Conservation (phyloP, 169 alveolate species). For the Cryptosporidium baileyi region DNA sequence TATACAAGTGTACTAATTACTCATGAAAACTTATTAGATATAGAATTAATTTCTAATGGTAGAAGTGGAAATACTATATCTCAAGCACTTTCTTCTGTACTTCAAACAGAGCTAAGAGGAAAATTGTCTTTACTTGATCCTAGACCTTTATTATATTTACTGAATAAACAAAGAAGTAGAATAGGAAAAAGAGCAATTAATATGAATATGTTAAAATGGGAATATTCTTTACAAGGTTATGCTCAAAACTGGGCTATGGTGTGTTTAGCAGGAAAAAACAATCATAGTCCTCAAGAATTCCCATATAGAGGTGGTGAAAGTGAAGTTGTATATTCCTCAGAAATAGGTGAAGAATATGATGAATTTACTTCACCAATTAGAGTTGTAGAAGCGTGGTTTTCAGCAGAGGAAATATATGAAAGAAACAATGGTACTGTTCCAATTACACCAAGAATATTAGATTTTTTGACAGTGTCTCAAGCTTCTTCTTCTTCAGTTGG, state of each 20-base stretch:
- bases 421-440: constrained; percentile 25
- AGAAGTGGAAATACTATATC: constrained; percentile 49
- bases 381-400: constrained; percentile 54
- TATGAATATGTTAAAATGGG: constrained; percentile 68
- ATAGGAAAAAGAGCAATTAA: constrained; percentile 12
- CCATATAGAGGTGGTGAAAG: constrained; percentile 70
- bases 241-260: constrained; percentile 69
- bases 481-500: constrained; percentile 61
- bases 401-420: constrained; percentile 47
- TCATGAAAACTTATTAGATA: constrained; percentile 28
- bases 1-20: constrained; percentile 33
- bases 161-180: constrained; percentile 43
- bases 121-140: constrained; percentile 14
- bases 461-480: constrained; percentile 62
- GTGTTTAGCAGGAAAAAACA: constrained; percentile 53
- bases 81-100: constrained; percentile 38
- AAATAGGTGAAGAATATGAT: constrained; percentile 20
- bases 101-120: constrained; percentile 25
- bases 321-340: constrained; percentile 52
- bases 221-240: constrained; percentile 55
- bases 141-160: constrained; percentile 30
- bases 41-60: constrained; percentile 22
- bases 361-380: constrained; percentile 33
- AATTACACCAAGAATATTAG: constrained; percentile 45
- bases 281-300: constrained; percentile 57